These are phyloP conservation scores for Sequoiadendron giganteum DNA, from an alignment of 75 land plant species.

Conservation along the genomic window DNA sequence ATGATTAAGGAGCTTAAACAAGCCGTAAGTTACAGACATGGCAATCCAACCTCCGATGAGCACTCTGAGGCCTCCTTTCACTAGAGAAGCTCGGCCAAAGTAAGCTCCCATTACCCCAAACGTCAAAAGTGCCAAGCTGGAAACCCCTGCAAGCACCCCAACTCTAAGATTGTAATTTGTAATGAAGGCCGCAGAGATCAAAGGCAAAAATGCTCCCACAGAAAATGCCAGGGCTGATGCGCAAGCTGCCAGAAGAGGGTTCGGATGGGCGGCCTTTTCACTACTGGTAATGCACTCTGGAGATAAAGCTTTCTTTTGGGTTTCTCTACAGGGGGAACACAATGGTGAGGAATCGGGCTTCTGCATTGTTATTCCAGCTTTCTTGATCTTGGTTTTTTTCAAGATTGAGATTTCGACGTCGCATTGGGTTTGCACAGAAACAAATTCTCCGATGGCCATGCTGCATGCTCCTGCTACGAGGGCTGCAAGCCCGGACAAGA, in stretches of 20 bases:
- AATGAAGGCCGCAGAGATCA: conserved; percentile 28
- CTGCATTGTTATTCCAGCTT: not conserved
- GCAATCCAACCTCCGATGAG: conserved; percentile 65
- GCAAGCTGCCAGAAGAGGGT: conserved; percentile 47
- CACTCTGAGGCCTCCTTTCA: conserved; percentile 40
- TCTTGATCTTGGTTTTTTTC: not conserved
- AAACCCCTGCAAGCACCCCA: conserved; percentile 24
- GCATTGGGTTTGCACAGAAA: conserved; percentile 47
- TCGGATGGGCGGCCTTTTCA: conserved; percentile 10
- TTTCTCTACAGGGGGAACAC: not conserved
- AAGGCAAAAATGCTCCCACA: conserved; percentile 45
- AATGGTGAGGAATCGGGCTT: not conserved
- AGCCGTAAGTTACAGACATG: conserved; percentile 55
- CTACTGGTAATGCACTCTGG: not conserved
- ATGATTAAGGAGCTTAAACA: conserved; percentile 37
- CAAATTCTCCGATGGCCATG: conserved; percentile 60
- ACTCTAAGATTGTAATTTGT: conserved; percentile 7
- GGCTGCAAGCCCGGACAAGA: conserved; percentile 42
- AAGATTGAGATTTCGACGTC: conserved; percentile 30
- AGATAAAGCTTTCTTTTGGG: not conserved
- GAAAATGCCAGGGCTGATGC: conserved; percentile 59
- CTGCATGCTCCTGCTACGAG: conserved; percentile 51
- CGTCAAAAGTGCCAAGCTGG: conserved; percentile 28
- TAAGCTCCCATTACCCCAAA: conserved; percentile 55
- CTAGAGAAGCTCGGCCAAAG: conserved; percentile 38